Evolutionary conservation across 2,329 filamentous ascomycete species (phyloP).

Genomic region (Calonectria naviculata): DNA sequence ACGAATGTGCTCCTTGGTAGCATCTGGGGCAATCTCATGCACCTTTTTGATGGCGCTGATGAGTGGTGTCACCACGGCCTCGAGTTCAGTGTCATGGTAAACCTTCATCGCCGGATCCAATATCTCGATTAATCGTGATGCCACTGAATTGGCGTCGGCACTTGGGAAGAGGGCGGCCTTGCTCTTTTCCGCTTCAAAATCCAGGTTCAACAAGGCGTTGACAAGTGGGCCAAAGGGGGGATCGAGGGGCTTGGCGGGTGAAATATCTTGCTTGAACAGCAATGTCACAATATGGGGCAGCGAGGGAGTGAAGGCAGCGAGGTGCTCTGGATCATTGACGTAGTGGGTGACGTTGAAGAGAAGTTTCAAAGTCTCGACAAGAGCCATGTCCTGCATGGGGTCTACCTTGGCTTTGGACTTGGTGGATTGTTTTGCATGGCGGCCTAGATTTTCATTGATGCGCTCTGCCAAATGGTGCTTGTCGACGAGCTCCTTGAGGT

Average conservation of each 20-base stretch:
- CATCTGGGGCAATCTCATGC: constrained; percentile 74
- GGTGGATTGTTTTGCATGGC: constrained; percentile 68
- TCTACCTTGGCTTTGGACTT: constrained; percentile 50
- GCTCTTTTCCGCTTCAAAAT: constrained; percentile 68
- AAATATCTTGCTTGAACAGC: constrained; percentile 68
- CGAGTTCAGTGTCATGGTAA: constrained; percentile 78
- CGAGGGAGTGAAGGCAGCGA: constrained; percentile 71
- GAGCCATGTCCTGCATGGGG: constrained; percentile 81
- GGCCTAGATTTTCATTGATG: constrained; percentile 75
- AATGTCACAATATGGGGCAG: constrained; percentile 78
- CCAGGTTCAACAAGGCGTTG: constrained; percentile 84
- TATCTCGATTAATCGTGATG: constrained; percentile 75
- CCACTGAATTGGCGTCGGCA: constrained; percentile 67
- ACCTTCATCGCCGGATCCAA: constrained; percentile 73
- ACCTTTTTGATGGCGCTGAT: constrained; percentile 79
- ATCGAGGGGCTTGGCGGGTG: constrained; percentile 75
- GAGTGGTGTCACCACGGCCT: constrained; percentile 76
- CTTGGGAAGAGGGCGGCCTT: constrained; percentile 74
- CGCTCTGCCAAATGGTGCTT: constrained; percentile 59
- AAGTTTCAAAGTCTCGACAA: constrained; percentile 86
- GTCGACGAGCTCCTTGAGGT: constrained; percentile 60
- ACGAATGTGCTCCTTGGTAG: constrained; percentile 71
- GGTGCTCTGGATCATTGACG: constrained; percentile 66
- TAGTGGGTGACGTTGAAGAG: constrained; percentile 89
- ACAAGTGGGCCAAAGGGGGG: constrained; percentile 77